Conservation (phyloP, 2,329 filamentous ascomycete genomes). For the Xylaria sp. region DNA sequence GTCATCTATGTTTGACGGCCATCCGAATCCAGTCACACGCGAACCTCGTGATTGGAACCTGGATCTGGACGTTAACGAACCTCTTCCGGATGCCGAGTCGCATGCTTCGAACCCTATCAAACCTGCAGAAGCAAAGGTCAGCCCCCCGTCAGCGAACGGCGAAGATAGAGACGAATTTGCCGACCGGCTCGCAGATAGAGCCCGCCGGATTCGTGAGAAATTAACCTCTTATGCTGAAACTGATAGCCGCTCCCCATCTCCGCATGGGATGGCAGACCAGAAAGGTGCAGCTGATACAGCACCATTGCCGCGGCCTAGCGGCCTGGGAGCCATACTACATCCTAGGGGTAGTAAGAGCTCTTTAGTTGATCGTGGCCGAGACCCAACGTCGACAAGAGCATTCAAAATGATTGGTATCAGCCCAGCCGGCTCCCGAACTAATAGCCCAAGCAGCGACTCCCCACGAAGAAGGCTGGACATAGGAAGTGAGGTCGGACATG, state of each 20-base stretch:
- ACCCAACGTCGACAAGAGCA: constrained; percentile 45
- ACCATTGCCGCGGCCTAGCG: constrained; percentile 42
- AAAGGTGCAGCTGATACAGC: constrained; percentile 29
- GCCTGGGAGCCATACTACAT: constrained; percentile 56
- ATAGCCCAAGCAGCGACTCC: constrained; percentile 15
- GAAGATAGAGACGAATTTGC: constrained; percentile 60
- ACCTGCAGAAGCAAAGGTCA: background rate
- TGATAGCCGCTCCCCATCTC: constrained; percentile 48
- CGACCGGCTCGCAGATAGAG: constrained; percentile 64
- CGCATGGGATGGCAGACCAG: constrained; percentile 33
- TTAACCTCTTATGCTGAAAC: constrained; percentile 64
- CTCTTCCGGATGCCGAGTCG: constrained; percentile 23
- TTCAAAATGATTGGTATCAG: constrained; percentile 59
- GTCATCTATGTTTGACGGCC: constrained; percentile 68
- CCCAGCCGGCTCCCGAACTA: constrained; percentile 32
- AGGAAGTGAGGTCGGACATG: constrained; percentile 6
- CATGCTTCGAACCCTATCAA: constrained; percentile 6
- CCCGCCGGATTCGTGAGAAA: constrained; percentile 66
- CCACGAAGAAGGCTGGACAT: constrained; percentile 11
- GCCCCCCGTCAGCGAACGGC: background rate
- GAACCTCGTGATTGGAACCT: constrained; percentile 32
- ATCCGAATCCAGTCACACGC: constrained; percentile 35
- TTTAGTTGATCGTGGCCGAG: constrained; percentile 44
- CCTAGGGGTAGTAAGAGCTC: constrained; percentile 64
- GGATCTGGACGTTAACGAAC: constrained; percentile 30